Evolutionary conservation across 352 stramenopile genomes (phyloP).

Genomic region (Discostella stelligera): DNA sequence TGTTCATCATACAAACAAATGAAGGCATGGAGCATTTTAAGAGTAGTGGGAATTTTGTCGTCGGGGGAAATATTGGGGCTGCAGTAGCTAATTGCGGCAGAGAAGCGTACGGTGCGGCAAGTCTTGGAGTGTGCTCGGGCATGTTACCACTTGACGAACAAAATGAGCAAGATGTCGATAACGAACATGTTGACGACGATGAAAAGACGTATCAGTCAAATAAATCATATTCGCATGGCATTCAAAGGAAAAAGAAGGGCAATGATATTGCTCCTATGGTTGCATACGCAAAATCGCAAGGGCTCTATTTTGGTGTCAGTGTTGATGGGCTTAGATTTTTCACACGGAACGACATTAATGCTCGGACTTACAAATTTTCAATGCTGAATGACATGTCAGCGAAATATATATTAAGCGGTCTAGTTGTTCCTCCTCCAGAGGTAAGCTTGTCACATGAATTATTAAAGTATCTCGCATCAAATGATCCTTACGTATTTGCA

Average conservation of each 20-base stretch:
- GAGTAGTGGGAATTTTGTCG: constrained; percentile 63
- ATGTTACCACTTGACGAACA: constrained; percentile 36
- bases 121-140: constrained; percentile 53
- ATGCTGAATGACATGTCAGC: constrained; percentile 53
- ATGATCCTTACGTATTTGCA: not conserved
- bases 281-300: constrained; percentile 91
- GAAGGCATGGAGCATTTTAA: constrained; percentile 87
- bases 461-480: not conserved
- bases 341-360: constrained; percentile 89
- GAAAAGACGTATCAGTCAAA: constrained; percentile 22
- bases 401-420: constrained; percentile 80
- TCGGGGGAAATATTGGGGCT: constrained; percentile 74
- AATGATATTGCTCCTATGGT: constrained; percentile 87
- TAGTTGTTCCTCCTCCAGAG: constrained; percentile 81
- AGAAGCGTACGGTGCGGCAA: constrained; percentile 76
- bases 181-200: constrained; percentile 57
- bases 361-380: constrained; percentile 88
- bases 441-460: not conserved
- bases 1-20: constrained; percentile 93
- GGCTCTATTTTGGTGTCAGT: constrained; percentile 90
- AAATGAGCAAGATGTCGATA: constrained; percentile 38
- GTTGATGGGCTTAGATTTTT: constrained; percentile 91
- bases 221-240: constrained; percentile 26
- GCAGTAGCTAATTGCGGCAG: constrained; percentile 64
- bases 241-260: constrained; percentile 30